Percentiles rank a stretch among this genome's conserved stretches.
Conservation (phyloP, 2,329 filamentous ascomycete genomes). For the Eurotiales sp. region DNA sequence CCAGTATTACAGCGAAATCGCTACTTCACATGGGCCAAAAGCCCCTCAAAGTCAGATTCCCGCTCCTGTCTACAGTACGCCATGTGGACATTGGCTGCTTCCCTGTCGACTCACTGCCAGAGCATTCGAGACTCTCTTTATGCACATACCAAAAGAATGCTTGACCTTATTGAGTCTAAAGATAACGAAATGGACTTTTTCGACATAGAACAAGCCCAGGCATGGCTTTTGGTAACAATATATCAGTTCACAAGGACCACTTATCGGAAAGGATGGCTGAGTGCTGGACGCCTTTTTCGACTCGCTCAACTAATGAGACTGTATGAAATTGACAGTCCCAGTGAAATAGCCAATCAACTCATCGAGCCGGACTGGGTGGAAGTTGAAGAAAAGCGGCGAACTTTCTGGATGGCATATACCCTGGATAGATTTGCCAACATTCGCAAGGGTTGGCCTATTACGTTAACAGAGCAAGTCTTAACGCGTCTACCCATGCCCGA, state of each 20-base stretch:
- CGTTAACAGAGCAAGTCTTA: slow-evolving; percentile 49
- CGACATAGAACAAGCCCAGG: slow-evolving; percentile 79
- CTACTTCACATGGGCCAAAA: slow-evolving; percentile 81
- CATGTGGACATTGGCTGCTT: slow-evolving; percentile 87
- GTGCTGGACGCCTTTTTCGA: slow-evolving; percentile 74
- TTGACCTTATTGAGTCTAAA: slow-evolving; percentile 84
- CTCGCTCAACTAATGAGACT: slow-evolving; percentile 89
- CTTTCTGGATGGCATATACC: slow-evolving; percentile 93
- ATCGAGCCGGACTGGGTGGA: slow-evolving; percentile 91
- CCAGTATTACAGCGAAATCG: slow-evolving; percentile 88
- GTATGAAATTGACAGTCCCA: slow-evolving; percentile 76
- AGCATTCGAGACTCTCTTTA: slow-evolving; percentile 85
- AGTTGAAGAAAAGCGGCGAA: slow-evolving; percentile 81
- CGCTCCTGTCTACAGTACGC: slow-evolving; percentile 86
- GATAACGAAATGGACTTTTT: slow-evolving; percentile 88
- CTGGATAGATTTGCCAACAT: slow-evolving; percentile 91
- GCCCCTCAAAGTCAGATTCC: slow-evolving; percentile 72
- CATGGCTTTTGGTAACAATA: slow-evolving; percentile 73
- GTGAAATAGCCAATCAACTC: slow-evolving; percentile 88
- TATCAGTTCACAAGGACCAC: slow-evolving; percentile 99
- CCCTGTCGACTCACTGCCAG: slow-evolving; percentile 75
- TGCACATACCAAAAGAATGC: slow-evolving; percentile 80
- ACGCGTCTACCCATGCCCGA: slow-evolving; percentile 36
- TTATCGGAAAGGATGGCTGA: slow-evolving; percentile 94
- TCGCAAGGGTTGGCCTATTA: slow-evolving; percentile 96